Evolutionary conservation across 2,329 filamentous ascomycete species (phyloP).

Genomic region (Colletotrichum sp.): DNA sequence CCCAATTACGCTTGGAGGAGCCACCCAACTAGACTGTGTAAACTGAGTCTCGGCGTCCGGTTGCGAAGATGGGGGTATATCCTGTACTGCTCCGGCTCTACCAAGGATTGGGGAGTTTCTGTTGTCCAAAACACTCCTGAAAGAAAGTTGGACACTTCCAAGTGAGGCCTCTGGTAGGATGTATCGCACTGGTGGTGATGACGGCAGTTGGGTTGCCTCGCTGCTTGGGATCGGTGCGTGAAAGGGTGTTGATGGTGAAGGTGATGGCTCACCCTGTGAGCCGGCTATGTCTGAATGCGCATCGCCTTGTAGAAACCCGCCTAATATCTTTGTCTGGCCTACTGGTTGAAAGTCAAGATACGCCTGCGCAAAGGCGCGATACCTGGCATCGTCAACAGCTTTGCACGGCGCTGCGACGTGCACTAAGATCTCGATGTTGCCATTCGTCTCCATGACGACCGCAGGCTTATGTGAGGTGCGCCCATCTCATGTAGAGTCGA

Average conservation of each 20-base stretch:
- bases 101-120: slow-evolving; percentile 32
- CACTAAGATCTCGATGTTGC: slow-evolving; percentile 58
- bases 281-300: neutral
- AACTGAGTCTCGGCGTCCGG: neutral
- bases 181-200: slow-evolving; percentile 1
- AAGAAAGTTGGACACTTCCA: slow-evolving; percentile 44
- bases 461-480: neutral
- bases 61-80: slow-evolving; percentile 1
- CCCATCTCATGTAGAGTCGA: neutral
- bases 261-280: neutral
- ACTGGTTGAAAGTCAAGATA: slow-evolving; percentile 54
- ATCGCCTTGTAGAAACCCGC: neutral
- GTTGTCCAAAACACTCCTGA: slow-evolving; percentile 50
- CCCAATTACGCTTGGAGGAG: slow-evolving; percentile 54
- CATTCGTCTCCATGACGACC: slow-evolving; percentile 15
- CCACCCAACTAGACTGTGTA: slow-evolving; percentile 37
- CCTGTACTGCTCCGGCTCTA: neutral
- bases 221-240: slow-evolving; percentile 2
- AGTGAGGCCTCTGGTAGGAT: neutral
- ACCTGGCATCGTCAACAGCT: slow-evolving; percentile 50
- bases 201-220: neutral
- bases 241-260: neutral
- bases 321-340: slow-evolving; percentile 8
- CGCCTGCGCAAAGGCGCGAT: slow-evolving; percentile 53
- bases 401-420: slow-evolving; percentile 59